These are phyloP conservation scores for Acer yangbiense DNA, from an alignment of 345 rosid species.

Conservation along the genomic window DNA sequence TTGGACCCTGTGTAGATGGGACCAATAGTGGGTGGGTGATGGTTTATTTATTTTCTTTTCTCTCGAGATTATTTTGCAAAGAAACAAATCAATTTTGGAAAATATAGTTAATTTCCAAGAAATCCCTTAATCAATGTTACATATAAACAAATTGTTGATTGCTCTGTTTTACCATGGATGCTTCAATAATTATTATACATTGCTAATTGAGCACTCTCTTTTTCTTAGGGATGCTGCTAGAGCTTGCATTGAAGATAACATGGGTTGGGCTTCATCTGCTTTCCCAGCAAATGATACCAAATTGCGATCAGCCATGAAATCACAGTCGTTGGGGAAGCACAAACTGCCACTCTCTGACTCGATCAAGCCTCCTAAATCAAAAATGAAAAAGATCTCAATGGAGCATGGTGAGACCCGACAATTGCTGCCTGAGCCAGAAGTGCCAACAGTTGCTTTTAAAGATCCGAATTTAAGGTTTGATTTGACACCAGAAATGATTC, in stretches of 20 bases:
- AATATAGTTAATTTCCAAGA: no score
- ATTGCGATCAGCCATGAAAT: constrained; percentile 48
- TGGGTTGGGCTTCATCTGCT: constrained; percentile 64
- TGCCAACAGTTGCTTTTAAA: constrained; percentile 21
- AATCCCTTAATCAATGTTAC: not conserved
- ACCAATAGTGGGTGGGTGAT: not conserved
- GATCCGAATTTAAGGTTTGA: constrained; percentile 64
- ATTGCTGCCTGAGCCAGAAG: constrained; percentile 30
- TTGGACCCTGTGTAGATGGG: not conserved
- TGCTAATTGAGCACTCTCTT: constrained; percentile 13
- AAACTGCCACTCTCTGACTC: constrained; percentile 55
- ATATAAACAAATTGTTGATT: not conserved
- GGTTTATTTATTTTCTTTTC: no score
- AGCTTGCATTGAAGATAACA: constrained; percentile 55
- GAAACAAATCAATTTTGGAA: no score
- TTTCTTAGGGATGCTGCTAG: constrained; percentile 66
- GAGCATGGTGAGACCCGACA: constrained; percentile 42
- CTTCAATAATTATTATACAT: constrained; percentile 5
- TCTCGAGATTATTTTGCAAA: no score
- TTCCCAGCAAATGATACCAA: constrained; percentile 62
- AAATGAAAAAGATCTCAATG: constrained; percentile 52
- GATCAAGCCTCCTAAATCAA: constrained; percentile 59
- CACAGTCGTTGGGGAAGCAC: constrained; percentile 76
- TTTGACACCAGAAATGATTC: constrained; percentile 29
- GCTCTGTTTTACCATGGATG: not conserved